Conservation (phyloP, 1,284 basidiomycete species). For the Termitomyces sp. region DNA sequence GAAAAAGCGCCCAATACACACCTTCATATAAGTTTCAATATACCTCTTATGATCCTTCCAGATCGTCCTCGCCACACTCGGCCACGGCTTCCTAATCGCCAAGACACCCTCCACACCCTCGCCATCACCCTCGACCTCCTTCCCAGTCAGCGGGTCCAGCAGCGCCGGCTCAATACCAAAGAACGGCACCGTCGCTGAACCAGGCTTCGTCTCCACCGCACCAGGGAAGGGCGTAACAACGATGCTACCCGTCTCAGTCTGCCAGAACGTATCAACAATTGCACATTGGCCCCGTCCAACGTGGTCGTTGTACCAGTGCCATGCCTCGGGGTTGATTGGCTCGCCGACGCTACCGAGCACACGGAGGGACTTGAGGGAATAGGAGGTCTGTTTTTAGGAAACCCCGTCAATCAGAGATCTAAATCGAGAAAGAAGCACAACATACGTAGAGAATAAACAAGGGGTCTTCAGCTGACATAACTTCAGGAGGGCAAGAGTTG, state of each 20-base stretch:
- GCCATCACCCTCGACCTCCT: slow-evolving; percentile 63
- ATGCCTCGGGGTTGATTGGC: slow-evolving; percentile 98
- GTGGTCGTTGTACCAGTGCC: slow-evolving; percentile 98
- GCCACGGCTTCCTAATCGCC: slow-evolving; percentile 87
- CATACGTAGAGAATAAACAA: slow-evolving; percentile 96
- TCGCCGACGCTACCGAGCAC: slow-evolving; percentile 94
- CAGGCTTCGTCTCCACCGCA: slow-evolving; percentile 93
- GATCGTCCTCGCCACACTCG: slow-evolving; percentile 92
- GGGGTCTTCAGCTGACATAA: slow-evolving; percentile 89
- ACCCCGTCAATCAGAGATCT: slow-evolving; percentile 1
- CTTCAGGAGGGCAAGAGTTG: slow-evolving; percentile 85
- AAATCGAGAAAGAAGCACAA: slow-evolving; percentile 15
- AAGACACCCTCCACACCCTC: slow-evolving; percentile 84
- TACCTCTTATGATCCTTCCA: slow-evolving; percentile 90
- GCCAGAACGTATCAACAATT: slow-evolving; percentile 96
- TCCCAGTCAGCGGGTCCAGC: slow-evolving; percentile 76
- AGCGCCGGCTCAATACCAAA: slow-evolving; percentile 91
- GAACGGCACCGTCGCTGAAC: slow-evolving; percentile 95
- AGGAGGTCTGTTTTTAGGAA: slow-evolving; percentile 63
- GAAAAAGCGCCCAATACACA: slow-evolving; percentile 19
- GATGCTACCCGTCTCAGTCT: slow-evolving; percentile 97
- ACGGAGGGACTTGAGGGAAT: slow-evolving; percentile 82
- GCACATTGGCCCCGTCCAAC: slow-evolving; percentile 89
- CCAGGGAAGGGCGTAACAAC: slow-evolving; percentile 95
- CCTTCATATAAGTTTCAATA: slow-evolving; percentile 91